Evolutionary conservation across 1,139 yeast genomes (phyloP).

Genomic region (Yamadazyma aaseri): DNA sequence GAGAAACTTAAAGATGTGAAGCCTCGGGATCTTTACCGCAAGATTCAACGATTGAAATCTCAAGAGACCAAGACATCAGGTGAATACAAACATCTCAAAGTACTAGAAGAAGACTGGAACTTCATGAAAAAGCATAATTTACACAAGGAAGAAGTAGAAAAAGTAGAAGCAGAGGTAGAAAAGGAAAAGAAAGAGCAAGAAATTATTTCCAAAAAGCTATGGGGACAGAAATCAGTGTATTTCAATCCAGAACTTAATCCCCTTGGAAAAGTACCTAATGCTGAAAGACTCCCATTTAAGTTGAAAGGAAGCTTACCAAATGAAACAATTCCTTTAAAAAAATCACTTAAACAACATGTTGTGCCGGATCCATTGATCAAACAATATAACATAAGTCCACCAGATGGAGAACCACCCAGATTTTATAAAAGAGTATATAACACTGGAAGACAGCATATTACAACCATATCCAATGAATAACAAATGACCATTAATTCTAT

Average conservation of each 20-base stretch:
- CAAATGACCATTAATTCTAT: neutral
- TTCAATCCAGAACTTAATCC: constrained; percentile 50
- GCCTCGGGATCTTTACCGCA: constrained; percentile 33
- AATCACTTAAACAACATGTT: constrained; percentile 12
- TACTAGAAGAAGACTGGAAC: constrained; percentile 40
- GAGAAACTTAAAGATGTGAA: constrained; percentile 29
- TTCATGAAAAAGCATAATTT: constrained; percentile 35
- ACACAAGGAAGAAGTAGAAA: constrained; percentile 29
- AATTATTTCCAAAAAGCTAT: constrained; percentile 23
- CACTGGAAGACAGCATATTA: constrained; percentile 16
- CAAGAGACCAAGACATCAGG: constrained; percentile 16
- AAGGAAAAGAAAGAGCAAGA: constrained; percentile 18
- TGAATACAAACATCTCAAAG: constrained; percentile 21
- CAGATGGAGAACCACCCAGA: constrained; percentile 38
- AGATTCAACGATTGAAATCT: constrained; percentile 22
- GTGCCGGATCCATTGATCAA: constrained; percentile 29
- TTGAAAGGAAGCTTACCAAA: constrained; percentile 19
- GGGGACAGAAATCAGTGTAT: constrained; percentile 40
- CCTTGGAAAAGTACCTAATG: constrained; percentile 40
- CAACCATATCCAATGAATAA: constrained; percentile 5
- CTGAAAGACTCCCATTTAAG: constrained; percentile 6
- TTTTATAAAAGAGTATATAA: constrained; percentile 42
- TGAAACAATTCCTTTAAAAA: constrained; percentile 25
- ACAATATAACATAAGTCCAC: constrained; percentile 28
- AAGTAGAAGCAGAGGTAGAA: constrained; percentile 21